Evolutionary conservation across 305 asterid genomes (phyloP), one percentile per base, ranked within the genome.

Genomic region (Fraxinus paxiana): DNA sequence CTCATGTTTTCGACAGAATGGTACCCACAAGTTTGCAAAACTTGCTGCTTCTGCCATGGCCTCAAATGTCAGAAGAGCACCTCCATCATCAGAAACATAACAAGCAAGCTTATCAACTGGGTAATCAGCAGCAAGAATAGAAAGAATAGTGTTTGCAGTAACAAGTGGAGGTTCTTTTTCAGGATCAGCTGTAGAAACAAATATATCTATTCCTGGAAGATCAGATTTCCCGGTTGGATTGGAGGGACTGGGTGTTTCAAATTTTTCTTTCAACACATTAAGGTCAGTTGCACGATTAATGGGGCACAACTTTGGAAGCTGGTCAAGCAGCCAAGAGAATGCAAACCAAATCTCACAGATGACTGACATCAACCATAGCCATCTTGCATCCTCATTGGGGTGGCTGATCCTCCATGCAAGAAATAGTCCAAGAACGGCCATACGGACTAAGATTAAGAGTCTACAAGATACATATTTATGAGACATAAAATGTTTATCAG

Each of bases 1-100:
- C 61, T 33, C 77, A 61, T 83, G 86, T 51, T 83, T 83, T 37
- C 86, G 81, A 31, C 86, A 83, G 72, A 83, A 83, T 33, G 86
- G 86, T n/a, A 69, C 83, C 81, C 83, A 79, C 77, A 79, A 18
- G 56, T 83, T 79, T 37, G 86, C 83, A 12, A 79, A 83, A 72
- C 86, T 83, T 48, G 86, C 86, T 34, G 86, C 86, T 76, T 83
- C 86, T 22, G 86, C 86, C 81, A 83, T 76, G 35, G 86, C 86
- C 81, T 83, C 86, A 76, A 83, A 83, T 22, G 86, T 83, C 5
- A 83, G 80, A 24, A 83, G 86, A 18, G 86, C 86, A 51, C 83
- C 86, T 10, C 86, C 86, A 69, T 83, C 86, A 67, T 83, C 86
- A 46, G 86, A 83, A 18, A 83, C 79, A 38, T 83, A 83, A 33